A percentile compares a stretch with the other conserved stretches of the same genome.
phyloP scores from a whole-genome alignment of 2,329 filamentous ascomycete genomes.

The Pseudogymnoascus sp. region DNA sequence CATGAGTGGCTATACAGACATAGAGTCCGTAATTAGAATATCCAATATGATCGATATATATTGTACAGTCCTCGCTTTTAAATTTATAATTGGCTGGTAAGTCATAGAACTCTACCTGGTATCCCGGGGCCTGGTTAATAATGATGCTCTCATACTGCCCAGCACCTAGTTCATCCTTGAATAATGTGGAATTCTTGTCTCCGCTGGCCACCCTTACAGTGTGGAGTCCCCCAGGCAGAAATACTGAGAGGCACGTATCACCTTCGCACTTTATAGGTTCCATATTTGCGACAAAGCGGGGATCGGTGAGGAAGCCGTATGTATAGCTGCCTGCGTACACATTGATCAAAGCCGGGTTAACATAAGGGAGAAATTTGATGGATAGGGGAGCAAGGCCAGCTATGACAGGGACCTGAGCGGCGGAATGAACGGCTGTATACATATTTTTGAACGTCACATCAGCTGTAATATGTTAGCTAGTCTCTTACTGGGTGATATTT shows the following conservation, averaged over 20 bases:
- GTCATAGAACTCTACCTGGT: slow-evolving; percentile 1
- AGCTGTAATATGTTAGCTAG: background rate
- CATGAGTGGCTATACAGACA: slow-evolving; percentile 7
- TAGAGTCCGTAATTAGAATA: background rate
- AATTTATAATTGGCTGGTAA: background rate
- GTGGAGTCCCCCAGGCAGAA: background rate
- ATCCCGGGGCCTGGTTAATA: slow-evolving; percentile 4
- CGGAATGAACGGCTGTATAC: background rate
- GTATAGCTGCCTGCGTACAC: background rate
- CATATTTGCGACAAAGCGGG: slow-evolving; percentile 7
- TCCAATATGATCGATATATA: background rate
- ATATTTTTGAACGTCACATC: slow-evolving; percentile 10
- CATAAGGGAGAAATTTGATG: background rate
- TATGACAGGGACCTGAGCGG: background rate
- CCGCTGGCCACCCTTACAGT: background rate
- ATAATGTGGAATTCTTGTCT: background rate
- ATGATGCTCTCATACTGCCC: background rate
- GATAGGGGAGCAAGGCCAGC: slow-evolving; percentile 6
- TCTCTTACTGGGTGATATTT: background rate
- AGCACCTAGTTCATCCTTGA: background rate
- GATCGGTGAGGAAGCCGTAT: background rate
- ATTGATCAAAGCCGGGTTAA: background rate
- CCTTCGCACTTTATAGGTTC: background rate
- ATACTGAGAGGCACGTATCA: slow-evolving; percentile 1
- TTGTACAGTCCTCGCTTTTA: background rate